These are phyloP conservation scores for Microthlaspi erraticum DNA, from an alignment of 345 rosid species.

Conservation along the genomic window DNA sequence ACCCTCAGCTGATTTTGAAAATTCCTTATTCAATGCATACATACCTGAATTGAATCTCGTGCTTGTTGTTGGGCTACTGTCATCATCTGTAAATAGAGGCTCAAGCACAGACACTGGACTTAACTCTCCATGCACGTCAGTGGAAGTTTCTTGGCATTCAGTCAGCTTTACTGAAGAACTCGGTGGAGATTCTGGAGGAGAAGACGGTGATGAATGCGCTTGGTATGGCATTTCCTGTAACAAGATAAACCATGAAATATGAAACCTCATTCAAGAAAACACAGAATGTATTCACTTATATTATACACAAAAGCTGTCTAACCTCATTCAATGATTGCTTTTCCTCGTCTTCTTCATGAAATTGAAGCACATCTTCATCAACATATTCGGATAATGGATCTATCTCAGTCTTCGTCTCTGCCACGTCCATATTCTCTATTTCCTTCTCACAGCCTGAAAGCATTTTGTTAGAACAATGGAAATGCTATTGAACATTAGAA, in stretches of 20 bases:
- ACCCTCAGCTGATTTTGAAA: conserved; percentile 7
- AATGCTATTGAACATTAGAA: neutral
- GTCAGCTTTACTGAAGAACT: conserved; percentile 47
- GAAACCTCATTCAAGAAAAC: conserved; percentile 5
- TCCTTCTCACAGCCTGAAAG: conserved; percentile 45
- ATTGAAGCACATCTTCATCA: conserved; percentile 25
- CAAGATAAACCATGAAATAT: conserved; percentile 34
- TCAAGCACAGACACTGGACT: conserved; percentile 95
- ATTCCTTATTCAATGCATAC: conserved; percentile 33
- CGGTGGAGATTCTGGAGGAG: conserved; percentile 46
- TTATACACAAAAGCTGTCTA: conserved; percentile 18
- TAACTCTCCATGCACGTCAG: conserved; percentile 60
- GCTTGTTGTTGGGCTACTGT: conserved; percentile 66
- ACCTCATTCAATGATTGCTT: conserved; percentile 49
- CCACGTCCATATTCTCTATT: conserved; percentile 41
- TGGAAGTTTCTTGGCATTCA: conserved; percentile 52
- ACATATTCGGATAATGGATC: conserved; percentile 42
- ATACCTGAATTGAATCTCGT: conserved; percentile 63
- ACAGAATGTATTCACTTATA: neutral
- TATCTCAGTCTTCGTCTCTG: conserved; percentile 15
- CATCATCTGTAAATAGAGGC: conserved; percentile 65
- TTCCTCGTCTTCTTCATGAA: conserved; percentile 29
- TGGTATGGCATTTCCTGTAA: conserved; percentile 54
- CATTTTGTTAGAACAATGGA: neutral
- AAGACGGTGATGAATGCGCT: conserved; percentile 28